Percentiles rank a stretch among this genome's conserved stretches.
phyloP scores from a whole-genome alignment of 164 flowering plant species.

The Umbilicus rupestris region DNA sequence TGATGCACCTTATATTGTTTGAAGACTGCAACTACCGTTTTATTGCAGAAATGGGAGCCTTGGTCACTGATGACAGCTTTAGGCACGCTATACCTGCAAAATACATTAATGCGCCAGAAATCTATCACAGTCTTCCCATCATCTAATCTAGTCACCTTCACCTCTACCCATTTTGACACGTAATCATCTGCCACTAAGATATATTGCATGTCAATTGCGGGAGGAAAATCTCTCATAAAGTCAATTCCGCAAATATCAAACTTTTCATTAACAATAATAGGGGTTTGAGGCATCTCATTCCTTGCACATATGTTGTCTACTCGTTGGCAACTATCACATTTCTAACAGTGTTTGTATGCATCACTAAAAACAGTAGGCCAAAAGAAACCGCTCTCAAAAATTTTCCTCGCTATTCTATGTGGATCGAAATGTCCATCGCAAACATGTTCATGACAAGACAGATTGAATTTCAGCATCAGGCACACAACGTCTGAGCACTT shows the following conservation, averaged over 20 bases:
- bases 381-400: neutral
- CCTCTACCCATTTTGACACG: slow-evolving; percentile 3
- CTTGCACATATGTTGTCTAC: neutral
- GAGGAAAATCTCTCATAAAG: neutral
- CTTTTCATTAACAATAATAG: neutral
- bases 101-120: neutral
- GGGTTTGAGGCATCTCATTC: slow-evolving; percentile 2
- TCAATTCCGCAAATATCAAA: slow-evolving; percentile 2
- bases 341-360: neutral
- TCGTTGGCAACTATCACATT: neutral
- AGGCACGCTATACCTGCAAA: neutral
- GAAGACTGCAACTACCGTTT: too few species aligned
- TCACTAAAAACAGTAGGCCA: neutral
- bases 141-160: neutral
- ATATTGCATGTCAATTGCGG: neutral
- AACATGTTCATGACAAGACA: too few species aligned
- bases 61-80: too few species aligned
- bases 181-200: neutral
- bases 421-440: neutral
- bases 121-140: neutral
- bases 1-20: neutral
- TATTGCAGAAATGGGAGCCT: too few species aligned
- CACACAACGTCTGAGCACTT: too few species aligned
- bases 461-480: too few species aligned
- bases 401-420: neutral